Evolutionary conservation across 495 filamentous ascomycete genomes (phyloP).

Genomic region (Penicillium goetzii): DNA sequence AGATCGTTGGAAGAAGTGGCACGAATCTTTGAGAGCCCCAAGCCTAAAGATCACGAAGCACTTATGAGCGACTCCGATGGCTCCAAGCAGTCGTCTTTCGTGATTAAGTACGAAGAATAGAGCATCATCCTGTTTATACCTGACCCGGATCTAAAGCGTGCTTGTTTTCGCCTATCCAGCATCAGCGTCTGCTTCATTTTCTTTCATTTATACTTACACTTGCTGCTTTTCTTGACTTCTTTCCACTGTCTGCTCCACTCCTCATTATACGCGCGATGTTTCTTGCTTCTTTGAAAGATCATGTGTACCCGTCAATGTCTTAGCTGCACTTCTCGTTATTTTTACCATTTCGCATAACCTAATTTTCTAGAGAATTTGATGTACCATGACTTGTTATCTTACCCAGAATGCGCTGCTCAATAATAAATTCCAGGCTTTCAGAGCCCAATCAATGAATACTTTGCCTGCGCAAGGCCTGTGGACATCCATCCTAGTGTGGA

Average conservation of each 20-base stretch:
- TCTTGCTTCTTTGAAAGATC: neutral
- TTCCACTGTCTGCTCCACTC: neutral
- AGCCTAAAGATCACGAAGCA: neutral
- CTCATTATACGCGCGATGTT: neutral
- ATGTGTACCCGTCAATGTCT: neutral
- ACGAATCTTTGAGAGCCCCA: conserved; percentile 11
- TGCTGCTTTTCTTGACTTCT: neutral
- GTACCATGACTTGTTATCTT: neutral
- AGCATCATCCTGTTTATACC: conserved; percentile 4
- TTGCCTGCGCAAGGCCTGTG: neutral
- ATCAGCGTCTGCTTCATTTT: conserved; percentile 12
- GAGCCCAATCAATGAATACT: neutral
- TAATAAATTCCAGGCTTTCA: neutral
- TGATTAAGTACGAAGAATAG: conserved; percentile 15
- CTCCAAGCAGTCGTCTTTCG: conserved; percentile 11
- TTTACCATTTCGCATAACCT: neutral
- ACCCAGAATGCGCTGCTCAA: neutral
- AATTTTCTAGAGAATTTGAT: neutral
- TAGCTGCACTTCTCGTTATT: neutral
- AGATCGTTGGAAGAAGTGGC: conserved; percentile 16
- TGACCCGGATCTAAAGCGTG: neutral
- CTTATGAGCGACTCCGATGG: conserved; percentile 10
- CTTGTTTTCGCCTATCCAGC: conserved; percentile 8
- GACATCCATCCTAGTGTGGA: neutral
- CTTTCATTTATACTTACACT: neutral